phyloP scores from a whole-genome alignment of 2,329 filamentous ascomycete species.

The Huntiella moniliformis region DNA sequence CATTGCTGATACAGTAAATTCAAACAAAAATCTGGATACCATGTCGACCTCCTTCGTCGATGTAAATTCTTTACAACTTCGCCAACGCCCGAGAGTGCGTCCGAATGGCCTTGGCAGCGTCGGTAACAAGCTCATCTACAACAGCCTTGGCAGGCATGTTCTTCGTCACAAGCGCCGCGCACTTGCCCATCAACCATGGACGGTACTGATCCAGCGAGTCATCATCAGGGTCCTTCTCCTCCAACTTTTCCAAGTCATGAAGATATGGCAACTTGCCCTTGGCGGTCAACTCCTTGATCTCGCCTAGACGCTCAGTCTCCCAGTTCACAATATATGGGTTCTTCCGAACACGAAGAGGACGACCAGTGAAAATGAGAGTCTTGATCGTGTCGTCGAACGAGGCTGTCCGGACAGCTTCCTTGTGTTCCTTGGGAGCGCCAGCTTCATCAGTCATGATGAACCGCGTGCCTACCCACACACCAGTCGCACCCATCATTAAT shows the following conservation, averaged over 20 bases:
- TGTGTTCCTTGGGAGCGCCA: conserved; percentile 79
- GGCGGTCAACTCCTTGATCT: conserved; percentile 80
- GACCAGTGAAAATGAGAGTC: conserved; percentile 96
- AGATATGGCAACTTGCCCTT: conserved; percentile 90
- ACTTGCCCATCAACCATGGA: conserved; percentile 93
- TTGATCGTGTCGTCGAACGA: conserved; percentile 90
- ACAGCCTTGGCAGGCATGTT: conserved; percentile 80
- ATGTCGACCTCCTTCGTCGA: too few relatives aligned
- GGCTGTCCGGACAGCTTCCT: conserved; percentile 82
- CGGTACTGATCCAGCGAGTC: conserved; percentile 82
- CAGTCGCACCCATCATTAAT: conserved; percentile 79
- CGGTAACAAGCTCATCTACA: conserved; percentile 79
- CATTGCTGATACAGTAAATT: background rate
- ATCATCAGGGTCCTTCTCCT: conserved; percentile 50
- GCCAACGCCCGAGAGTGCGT: conserved; percentile 43
- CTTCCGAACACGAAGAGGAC: conserved; percentile 78
- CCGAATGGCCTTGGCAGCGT: conserved; percentile 54
- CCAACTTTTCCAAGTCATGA: conserved; percentile 73
- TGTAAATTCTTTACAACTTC: conserved; percentile 39
- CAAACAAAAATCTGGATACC: background rate
- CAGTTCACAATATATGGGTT: conserved; percentile 92
- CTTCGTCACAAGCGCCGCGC: conserved; percentile 81
- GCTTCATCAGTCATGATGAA: conserved; percentile 92
- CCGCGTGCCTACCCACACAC: conserved; percentile 91
- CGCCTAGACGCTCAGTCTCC: conserved; percentile 75